Percentiles rank a stretch among this genome's conserved stretches.
Evolutionary conservation across 202 grass and related monocot species (phyloP).

Genomic region (Tripidium arundinaceum): DNA sequence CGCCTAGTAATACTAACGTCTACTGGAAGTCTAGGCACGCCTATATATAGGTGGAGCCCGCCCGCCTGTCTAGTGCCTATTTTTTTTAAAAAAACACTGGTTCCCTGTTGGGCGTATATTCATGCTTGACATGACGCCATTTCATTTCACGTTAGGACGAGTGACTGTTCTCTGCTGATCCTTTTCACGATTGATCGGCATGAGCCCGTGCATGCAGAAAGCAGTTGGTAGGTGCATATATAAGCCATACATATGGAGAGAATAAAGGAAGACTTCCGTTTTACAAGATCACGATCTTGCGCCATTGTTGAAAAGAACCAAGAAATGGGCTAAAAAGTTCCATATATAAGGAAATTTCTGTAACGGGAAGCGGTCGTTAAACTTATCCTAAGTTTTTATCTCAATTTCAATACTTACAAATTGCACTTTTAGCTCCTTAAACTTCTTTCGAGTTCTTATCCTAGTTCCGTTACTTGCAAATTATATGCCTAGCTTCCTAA

Average conservation of each 20-base stretch:
- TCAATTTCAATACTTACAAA: neutral
- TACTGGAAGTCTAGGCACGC: too few relatives aligned
- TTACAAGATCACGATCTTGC: neutral
- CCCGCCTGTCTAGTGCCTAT: too few relatives aligned
- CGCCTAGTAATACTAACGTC: too few relatives aligned
- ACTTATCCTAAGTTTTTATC: neutral
- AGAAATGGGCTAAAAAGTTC: neutral
- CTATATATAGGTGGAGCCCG: too few relatives aligned
- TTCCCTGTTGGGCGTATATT: neutral
- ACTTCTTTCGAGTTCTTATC: neutral
- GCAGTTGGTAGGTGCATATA: neutral
- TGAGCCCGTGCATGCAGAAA: neutral
- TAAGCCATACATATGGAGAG: neutral
- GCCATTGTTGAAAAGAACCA: neutral
- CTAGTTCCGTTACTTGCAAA: neutral
- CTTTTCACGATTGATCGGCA: neutral
- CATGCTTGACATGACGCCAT: neutral
- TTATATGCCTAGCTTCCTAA: neutral
- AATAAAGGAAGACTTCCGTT: neutral
- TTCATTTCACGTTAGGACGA: neutral
- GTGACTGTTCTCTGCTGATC: neutral
- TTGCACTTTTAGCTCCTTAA: neutral
- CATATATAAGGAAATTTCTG: neutral
- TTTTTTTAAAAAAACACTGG: neutral
- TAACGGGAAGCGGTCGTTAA: neutral